A percentile compares a stretch with the other conserved stretches of the same genome.
phyloP scores from a whole-genome alignment of 1,139 yeast genomes.

The Lodderomyces jiufengensis region DNA sequence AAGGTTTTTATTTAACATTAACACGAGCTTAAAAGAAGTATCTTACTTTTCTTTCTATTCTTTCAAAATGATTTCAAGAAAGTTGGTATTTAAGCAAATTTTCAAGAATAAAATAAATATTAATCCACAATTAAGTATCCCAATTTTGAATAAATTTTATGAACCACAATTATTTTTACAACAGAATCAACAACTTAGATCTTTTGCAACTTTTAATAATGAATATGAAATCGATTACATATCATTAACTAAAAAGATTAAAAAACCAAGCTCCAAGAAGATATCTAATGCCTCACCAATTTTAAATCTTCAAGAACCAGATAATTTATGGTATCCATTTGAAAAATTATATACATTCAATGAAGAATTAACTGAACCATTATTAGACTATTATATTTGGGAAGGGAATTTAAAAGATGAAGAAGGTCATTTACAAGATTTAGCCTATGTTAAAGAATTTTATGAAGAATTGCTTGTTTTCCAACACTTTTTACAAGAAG shows the following conservation, averaged over 20 bases:
- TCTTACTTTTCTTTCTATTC: too few species aligned
- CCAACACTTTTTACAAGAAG: constrained; percentile 20
- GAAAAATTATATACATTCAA: neutral
- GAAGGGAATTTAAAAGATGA: constrained; percentile 3
- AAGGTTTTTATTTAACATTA: too few species aligned
- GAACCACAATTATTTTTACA: too few species aligned
- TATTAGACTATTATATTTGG: neutral
- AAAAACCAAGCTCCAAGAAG: constrained; percentile 3
- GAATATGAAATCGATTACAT: constrained; percentile 39
- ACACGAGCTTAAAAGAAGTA: too few species aligned
- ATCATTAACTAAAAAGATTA: constrained; percentile 28
- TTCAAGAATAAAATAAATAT: too few species aligned
- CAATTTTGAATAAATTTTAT: too few species aligned
- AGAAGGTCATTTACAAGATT: neutral
- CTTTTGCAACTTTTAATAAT: constrained; percentile 2
- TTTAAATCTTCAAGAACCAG: neutral
- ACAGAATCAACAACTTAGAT: neutral
- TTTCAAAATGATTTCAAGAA: too few species aligned
- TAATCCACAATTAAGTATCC: too few species aligned
- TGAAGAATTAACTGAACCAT: neutral
- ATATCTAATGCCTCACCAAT: neutral
- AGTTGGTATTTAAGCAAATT: too few species aligned
- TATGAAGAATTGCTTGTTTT: constrained; percentile 21
- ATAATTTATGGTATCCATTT: neutral
- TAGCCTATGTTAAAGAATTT: constrained; percentile 21